Base-by-base conservation (phyloP, 2,329 filamentous ascomycete genomes). In the Cylindrodendrum hubeiense region DNA sequence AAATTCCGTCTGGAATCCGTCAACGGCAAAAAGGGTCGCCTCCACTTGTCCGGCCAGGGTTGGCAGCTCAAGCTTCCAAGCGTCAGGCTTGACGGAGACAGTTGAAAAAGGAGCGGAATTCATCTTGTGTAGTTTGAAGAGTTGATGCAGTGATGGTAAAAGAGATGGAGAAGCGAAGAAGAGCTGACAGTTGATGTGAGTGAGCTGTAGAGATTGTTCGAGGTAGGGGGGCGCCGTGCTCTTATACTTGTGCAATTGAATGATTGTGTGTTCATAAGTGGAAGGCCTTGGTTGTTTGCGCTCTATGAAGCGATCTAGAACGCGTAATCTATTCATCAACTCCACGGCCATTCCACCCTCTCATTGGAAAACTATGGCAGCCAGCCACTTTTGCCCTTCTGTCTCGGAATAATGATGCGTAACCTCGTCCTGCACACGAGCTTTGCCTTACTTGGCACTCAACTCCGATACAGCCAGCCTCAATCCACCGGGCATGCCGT, bases 21-120 rank as follows among this genome's bases (percentile, higher is more conserved):
- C 39, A 30, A 41, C n/a, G n/a, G 44, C n/a, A 17, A 52, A 41
- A 1, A 49, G 10, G 3, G 12, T n/a, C 2, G 52, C 28, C 3
- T 63, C 44, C 2, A 26, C 24, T 13, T 60, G 41, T 4, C 8
- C 10, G 19, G 51, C 21, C 15, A 37, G 53, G 12, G 26, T 43
- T 15, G 67, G 61, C 3, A 57, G 63, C 6, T 68, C 66, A 9
- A 69, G 55, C 2, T 46, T 69, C 63, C 67, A 69, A 12, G 66
- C 47, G 33, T 63, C 49, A 6, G 58, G 53, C 4, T 58, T 53
- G 37, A 44, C 47, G 37, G 63, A 53, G 4, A 33, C 21, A 12
- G 34, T 55, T 37, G 47, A 33, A 37, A 55, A 13, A 17, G 28
- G 21, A 22, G 52, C 15, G 43, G 39, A 58, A 21, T 53, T 33